Percentiles rank a stretch among this genome's conserved stretches.
Conservation (phyloP, 2,329 filamentous ascomycete genomes). For the Paraphaeosphaeria minitans region DNA sequence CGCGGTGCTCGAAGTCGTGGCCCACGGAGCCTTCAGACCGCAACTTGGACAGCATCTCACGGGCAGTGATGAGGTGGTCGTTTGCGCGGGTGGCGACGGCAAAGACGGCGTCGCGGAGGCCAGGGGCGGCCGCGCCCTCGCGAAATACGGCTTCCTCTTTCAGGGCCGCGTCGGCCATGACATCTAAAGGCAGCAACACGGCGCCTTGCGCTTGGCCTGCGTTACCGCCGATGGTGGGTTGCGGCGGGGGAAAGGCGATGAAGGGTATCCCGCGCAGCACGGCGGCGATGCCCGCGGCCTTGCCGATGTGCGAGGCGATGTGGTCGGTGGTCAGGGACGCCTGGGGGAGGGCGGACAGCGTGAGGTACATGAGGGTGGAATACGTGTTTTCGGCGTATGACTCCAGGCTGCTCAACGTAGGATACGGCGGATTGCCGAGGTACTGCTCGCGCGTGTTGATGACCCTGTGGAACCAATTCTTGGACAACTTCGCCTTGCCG, state of each 20-base stretch:
- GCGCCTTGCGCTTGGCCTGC: conserved; percentile 61
- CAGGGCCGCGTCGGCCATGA: conserved; percentile 82
- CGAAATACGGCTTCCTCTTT: conserved; percentile 90
- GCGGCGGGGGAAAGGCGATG: conserved; percentile 75
- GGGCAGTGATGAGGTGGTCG: conserved; percentile 91
- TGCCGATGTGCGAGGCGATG: conserved; percentile 91
- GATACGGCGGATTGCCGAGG: conserved; percentile 81
- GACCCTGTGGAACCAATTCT: conserved; percentile 66
- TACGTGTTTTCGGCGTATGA: conserved; percentile 95
- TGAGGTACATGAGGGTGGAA: conserved; percentile 88
- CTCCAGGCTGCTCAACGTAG: conserved; percentile 74
- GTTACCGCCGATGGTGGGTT: conserved; percentile 49
- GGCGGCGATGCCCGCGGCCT: conserved; percentile 85
- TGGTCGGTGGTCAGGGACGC: conserved; percentile 87
- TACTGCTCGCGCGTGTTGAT: conserved; percentile 82
- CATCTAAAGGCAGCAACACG: conserved; percentile 82
- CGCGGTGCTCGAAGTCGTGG: conserved; percentile 87
- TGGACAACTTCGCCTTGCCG: conserved; percentile 58
- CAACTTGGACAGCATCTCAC: conserved; percentile 86
- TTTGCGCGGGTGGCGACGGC: conserved; percentile 90
- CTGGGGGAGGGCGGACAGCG: conserved; percentile 77
- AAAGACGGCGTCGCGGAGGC: conserved; percentile 88
- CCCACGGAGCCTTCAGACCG: conserved; percentile 74
- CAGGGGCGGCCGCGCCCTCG: conserved; percentile 75
- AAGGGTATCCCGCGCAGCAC: conserved; percentile 86